Percentiles rank a stretch among this genome's conserved stretches.
Evolutionary conservation across 2,329 filamentous ascomycete species (phyloP).

Genomic region (Hypoxylon sp.): DNA sequence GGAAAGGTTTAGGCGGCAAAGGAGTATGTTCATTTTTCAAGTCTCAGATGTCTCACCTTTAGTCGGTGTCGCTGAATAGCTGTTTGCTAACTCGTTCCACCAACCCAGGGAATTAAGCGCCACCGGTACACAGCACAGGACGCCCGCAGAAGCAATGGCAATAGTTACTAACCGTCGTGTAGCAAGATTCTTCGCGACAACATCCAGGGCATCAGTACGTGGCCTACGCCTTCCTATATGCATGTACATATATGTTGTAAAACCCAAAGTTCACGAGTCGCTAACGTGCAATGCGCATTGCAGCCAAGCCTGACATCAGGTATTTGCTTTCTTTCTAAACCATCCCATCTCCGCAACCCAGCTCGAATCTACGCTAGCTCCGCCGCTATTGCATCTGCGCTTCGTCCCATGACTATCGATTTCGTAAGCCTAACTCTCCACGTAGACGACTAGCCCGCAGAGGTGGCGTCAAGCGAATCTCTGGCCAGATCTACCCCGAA

Average conservation of each 20-base stretch:
- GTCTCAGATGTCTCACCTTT: conserved; percentile 11
- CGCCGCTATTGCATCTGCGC: background rate
- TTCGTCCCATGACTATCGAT: conserved; percentile 18
- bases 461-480: conserved; percentile 83
- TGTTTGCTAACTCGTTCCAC: conserved; percentile 26
- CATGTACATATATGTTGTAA: background rate
- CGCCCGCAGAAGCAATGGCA: background rate
- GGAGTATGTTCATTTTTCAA: conserved; percentile 41
- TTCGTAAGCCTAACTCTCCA: conserved; percentile 24
- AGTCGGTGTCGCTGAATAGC: background rate
- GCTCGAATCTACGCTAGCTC: conserved; percentile 4
- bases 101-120: conserved; percentile 47
- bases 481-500: conserved; percentile 74
- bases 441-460: conserved; percentile 78
- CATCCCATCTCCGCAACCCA: conserved; percentile 18
- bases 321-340: conserved; percentile 51
- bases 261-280: conserved; percentile 9
- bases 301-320: conserved; percentile 70
- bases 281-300: conserved; percentile 41
- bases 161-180: conserved; percentile 19
- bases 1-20: conserved; percentile 49
- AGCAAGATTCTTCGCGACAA: conserved; percentile 55
- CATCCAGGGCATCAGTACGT: conserved; percentile 54
- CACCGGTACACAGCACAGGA: conserved; percentile 46
- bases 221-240: background rate